Conservation (phyloP, 2,329 filamentous ascomycete species). For the Aspergillus proliferans region DNA sequence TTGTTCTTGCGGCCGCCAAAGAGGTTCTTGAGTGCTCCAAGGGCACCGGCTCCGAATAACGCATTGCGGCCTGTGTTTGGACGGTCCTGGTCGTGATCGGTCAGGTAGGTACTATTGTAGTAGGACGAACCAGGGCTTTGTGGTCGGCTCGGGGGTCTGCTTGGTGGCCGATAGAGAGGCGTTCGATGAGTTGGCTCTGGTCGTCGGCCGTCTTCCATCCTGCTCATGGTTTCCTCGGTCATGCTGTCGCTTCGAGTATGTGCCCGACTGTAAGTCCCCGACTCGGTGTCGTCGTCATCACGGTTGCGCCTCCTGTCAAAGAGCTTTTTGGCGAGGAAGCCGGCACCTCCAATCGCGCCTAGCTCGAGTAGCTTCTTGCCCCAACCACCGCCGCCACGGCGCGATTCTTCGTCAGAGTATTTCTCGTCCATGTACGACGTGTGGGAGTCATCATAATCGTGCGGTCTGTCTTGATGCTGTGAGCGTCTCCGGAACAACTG, state of each 20-base stretch:
- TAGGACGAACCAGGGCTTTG: slow-evolving; percentile 32
- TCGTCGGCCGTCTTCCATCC: slow-evolving; percentile 49
- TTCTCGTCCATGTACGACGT: slow-evolving; percentile 62
- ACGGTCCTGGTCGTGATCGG: slow-evolving; percentile 38
- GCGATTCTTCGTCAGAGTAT: slow-evolving; percentile 48
- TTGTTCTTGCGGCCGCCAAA: slow-evolving; percentile 54
- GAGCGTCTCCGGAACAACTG: slow-evolving; percentile 42
- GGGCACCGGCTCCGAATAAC: slow-evolving; percentile 61
- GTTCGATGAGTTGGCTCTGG: slow-evolving; percentile 36
- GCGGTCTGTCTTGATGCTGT: slow-evolving; percentile 39
- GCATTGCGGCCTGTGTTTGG: slow-evolving; percentile 53
- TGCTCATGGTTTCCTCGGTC: slow-evolving; percentile 36
- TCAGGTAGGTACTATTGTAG: slow-evolving; percentile 36
- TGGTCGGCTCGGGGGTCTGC: slow-evolving; percentile 25
- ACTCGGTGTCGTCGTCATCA: slow-evolving; percentile 50
- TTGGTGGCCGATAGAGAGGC: slow-evolving; percentile 28
- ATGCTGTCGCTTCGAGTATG: slow-evolving; percentile 42
- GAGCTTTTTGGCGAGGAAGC: slow-evolving; percentile 55
- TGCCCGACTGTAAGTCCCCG: slow-evolving; percentile 48
- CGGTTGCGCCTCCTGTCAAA: slow-evolving; percentile 51
- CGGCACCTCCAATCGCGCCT: slow-evolving; percentile 58
- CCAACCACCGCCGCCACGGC: slow-evolving; percentile 53
- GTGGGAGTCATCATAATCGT: slow-evolving; percentile 42
- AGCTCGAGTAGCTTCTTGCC: slow-evolving; percentile 56
- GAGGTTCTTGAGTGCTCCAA: slow-evolving; percentile 53